A percentile compares a stretch with the other conserved stretches of the same genome.
Conservation (phyloP, 139 green algal genomes). For the Haematococcus sp. region DNA sequence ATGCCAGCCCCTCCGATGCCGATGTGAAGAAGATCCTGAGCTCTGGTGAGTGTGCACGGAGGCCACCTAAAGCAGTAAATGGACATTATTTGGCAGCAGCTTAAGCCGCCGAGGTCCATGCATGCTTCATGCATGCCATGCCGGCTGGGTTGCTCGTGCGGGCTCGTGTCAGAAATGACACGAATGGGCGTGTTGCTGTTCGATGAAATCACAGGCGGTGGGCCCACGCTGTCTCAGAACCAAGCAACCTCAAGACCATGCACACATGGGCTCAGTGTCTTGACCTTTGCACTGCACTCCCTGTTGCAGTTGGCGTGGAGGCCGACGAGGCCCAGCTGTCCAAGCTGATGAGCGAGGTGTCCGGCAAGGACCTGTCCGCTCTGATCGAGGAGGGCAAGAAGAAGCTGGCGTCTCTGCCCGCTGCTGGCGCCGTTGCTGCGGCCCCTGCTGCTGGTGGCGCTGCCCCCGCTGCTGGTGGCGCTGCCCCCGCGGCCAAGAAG, state of each 20-base stretch:
- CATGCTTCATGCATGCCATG: too few species aligned
- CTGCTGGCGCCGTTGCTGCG: constrained; percentile 40
- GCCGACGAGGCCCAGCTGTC: constrained; percentile 61
- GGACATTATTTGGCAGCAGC: background rate
- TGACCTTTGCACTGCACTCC: too few species aligned
- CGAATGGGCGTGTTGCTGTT: background rate
- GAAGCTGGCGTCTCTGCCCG: constrained; percentile 77
- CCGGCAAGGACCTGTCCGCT: constrained; percentile 67
- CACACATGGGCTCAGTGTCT: too few species aligned
- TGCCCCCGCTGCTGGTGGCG: constrained; percentile 27
- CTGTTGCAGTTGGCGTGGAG: constrained; percentile 65
- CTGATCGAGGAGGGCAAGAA: constrained; percentile 40
- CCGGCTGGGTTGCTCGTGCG: too few species aligned
- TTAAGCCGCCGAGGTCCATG: too few species aligned
- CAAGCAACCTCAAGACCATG: too few species aligned
- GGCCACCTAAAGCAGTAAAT: too few species aligned
- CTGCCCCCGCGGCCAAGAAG: constrained; percentile 44
- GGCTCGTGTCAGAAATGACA: too few species aligned
- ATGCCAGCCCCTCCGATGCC: constrained; percentile 57
- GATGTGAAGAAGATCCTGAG: constrained; percentile 70
- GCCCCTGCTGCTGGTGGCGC: constrained; percentile 30
- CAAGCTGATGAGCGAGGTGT: constrained; percentile 67
- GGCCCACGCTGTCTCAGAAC: background rate
- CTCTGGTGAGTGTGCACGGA: constrained; percentile 39
- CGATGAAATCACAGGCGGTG: background rate